Evolutionary conservation across 768 basidiomycete genomes (phyloP).

Genomic region (Clitopilus hobsonii): DNA sequence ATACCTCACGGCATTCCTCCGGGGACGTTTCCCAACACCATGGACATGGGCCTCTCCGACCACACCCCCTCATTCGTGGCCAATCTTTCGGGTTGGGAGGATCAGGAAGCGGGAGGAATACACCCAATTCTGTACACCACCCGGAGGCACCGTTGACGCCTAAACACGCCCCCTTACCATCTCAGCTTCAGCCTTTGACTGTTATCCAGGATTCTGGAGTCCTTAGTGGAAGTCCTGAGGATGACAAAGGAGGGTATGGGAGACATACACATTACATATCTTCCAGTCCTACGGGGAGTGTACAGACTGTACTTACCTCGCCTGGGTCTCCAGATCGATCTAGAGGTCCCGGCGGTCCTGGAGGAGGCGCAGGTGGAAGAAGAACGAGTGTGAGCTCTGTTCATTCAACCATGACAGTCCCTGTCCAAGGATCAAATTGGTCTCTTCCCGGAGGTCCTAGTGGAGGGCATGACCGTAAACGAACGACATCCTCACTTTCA

Average conservation of each 20-base stretch:
- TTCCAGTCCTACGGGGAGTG: constrained; percentile 27
- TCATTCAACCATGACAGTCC: constrained; percentile 56
- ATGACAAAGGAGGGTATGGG: constrained; percentile 16
- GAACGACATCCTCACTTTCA: constrained; percentile 56
- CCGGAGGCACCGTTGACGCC: constrained; percentile 28
- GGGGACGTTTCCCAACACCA: constrained; percentile 4
- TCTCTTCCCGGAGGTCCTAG: background rate
- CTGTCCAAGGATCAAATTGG: constrained; percentile 28
- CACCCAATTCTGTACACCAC: background rate
- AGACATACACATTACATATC: constrained; percentile 20
- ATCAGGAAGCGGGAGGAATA: background rate
- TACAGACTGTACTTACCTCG: constrained; percentile 22
- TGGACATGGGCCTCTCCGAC: constrained; percentile 36
- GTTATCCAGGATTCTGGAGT: constrained; percentile 45
- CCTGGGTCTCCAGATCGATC: constrained; percentile 16
- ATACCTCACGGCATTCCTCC: background rate
- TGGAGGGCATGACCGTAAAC: constrained; percentile 34
- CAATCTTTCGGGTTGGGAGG: constrained; percentile 46
- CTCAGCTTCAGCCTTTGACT: constrained; percentile 57
- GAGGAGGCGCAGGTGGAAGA: constrained; percentile 27
- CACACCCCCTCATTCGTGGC: constrained; percentile 76
- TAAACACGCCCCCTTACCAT: constrained; percentile 30
- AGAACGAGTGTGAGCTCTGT: constrained; percentile 48
- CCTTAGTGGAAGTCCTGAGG: constrained; percentile 36
- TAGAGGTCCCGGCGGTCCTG: no score